A percentile compares a stretch with the other conserved stretches of the same genome.
Evolutionary conservation across 169 alveolate genomes (phyloP).

Genomic region (Plasmodium vivax): DNA sequence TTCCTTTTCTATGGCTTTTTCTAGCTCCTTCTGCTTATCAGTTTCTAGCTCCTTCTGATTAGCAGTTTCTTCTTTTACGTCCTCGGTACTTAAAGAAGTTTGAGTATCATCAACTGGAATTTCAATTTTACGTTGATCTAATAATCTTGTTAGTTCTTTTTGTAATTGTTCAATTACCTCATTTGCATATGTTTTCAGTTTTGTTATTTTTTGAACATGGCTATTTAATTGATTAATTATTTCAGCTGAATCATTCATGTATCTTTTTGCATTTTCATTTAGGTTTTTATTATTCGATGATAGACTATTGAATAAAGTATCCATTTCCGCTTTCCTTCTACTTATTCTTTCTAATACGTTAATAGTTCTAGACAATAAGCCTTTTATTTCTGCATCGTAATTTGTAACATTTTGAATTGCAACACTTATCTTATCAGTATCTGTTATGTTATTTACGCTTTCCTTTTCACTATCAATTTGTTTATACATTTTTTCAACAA

Average conservation of each 20-base stretch:
- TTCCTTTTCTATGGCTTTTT: too few relatives aligned
- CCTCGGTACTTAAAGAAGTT: too few relatives aligned
- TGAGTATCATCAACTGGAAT: too few relatives aligned
- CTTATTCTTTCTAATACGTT: neutral
- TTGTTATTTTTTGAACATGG: neutral
- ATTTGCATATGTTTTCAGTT: neutral
- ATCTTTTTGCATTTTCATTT: neutral
- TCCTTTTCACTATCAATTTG: neutral
- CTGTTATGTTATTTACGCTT: neutral
- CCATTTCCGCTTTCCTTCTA: neutral
- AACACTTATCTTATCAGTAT: neutral
- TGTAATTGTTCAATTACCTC: neutral
- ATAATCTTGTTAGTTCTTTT: too few relatives aligned
- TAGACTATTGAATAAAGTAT: neutral
- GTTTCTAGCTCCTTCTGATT: too few relatives aligned
- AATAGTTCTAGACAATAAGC: neutral
- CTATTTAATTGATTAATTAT: neutral
- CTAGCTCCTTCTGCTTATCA: too few relatives aligned
- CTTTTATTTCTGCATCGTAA: neutral
- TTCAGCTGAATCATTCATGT: neutral
- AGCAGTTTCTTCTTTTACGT: too few relatives aligned
- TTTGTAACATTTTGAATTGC: neutral
- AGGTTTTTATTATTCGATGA: neutral
- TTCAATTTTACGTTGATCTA: too few relatives aligned
- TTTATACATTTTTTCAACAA: neutral